Evolutionary conservation across 805 yeast species (phyloP).

Genomic region (Danielia reshetovae): DNA sequence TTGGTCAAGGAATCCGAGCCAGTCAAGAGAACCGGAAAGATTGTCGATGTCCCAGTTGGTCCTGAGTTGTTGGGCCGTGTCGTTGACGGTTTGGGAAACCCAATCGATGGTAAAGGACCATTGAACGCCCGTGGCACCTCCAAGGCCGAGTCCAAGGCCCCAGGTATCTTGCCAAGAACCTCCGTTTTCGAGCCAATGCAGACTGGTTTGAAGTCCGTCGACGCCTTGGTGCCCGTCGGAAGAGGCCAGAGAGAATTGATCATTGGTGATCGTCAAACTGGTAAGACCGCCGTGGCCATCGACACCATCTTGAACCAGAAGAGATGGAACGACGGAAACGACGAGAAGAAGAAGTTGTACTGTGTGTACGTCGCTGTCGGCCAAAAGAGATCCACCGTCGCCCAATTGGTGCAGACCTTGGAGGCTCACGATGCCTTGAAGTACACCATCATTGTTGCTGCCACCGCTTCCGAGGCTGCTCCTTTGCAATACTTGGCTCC

Average conservation of each 20-base stretch:
- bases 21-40: constrained; percentile 99
- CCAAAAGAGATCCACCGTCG: constrained; percentile 99
- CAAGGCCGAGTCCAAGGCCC: constrained; percentile 99
- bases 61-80: constrained; percentile 98
- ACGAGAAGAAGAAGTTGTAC: constrained; percentile 97
- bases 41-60: constrained; percentile 99
- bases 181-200: constrained; percentile 99
- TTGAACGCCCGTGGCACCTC: constrained; percentile 76
- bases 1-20: constrained; percentile 98
- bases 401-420: constrained; percentile 98
- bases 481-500: constrained; percentile 99
- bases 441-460: constrained; percentile 97
- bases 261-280: constrained; percentile 99
- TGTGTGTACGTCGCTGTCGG: constrained; percentile 99
- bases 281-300: constrained; percentile 98
- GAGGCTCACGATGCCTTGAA: constrained; percentile 98
- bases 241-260: constrained; percentile 99
- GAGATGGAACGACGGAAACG: constrained; percentile 94
- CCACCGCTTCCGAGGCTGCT: constrained; percentile 99
- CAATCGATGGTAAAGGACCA: constrained; percentile 99
- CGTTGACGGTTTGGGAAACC: constrained; percentile 98
- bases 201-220: constrained; percentile 99
- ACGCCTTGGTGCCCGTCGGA: constrained; percentile 98
- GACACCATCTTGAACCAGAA: constrained; percentile 98
- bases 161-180: constrained; percentile 99